Conservation (phyloP, 768 basidiomycete species). For the Peribolospora kevripleyi region DNA sequence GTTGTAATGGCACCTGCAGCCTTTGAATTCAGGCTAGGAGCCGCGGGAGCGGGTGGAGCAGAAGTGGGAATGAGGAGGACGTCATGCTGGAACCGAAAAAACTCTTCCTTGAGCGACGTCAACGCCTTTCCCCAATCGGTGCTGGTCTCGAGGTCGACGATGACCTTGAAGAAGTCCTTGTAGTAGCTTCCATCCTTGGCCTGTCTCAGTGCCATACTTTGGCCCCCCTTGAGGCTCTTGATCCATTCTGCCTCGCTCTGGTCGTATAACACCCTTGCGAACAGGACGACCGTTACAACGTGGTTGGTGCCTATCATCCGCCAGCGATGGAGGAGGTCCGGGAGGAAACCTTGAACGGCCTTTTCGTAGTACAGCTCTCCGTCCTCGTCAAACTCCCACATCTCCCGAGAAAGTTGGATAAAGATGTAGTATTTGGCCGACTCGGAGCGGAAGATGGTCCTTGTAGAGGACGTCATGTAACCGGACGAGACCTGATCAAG, state of each 20-base stretch:
- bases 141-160: slow-evolving; percentile 71
- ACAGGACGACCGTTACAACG: slow-evolving; percentile 76
- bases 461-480: slow-evolving; percentile 55
- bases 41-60: slow-evolving; percentile 6
- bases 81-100: slow-evolving; percentile 36
- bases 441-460: slow-evolving; percentile 64
- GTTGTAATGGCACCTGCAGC: slow-evolving; percentile 4
- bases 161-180: slow-evolving; percentile 83
- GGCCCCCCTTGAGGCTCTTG: slow-evolving; percentile 23
- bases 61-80: slow-evolving; percentile 41
- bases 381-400: slow-evolving; percentile 91
- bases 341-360: slow-evolving; percentile 89
- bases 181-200: slow-evolving; percentile 37
- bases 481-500: slow-evolving; percentile 46
- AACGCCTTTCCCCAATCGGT: slow-evolving; percentile 71
- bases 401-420: slow-evolving; percentile 83
- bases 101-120: slow-evolving; percentile 51
- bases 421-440: slow-evolving; percentile 82
- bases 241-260: slow-evolving; percentile 32
- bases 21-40: slow-evolving; percentile 4
- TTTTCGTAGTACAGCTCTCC: slow-evolving; percentile 54
- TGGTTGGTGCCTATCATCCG: slow-evolving; percentile 42
- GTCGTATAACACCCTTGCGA: slow-evolving; percentile 78
- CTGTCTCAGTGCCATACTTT: slow-evolving; percentile 30
- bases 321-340: slow-evolving; percentile 68